Evolutionary conservation across 768 basidiomycete genomes (phyloP).

Genomic region (Lanmaoa rubissima): DNA sequence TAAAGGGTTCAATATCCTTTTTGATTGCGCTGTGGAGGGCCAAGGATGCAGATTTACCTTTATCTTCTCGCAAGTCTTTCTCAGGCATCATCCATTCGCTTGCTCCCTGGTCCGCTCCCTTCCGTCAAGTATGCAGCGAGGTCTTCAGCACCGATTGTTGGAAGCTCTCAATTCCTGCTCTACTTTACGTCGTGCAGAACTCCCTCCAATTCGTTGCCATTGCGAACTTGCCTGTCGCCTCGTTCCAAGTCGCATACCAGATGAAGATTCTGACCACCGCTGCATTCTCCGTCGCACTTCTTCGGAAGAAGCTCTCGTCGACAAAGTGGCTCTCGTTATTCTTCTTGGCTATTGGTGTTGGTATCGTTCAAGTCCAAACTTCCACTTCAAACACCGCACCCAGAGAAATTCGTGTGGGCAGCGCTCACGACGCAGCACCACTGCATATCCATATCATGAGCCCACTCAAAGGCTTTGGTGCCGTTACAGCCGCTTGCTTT

Average conservation of each 20-base stretch:
- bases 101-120: slow-evolving; percentile 48
- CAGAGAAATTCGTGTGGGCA: slow-evolving; percentile 51
- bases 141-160: slow-evolving; percentile 93
- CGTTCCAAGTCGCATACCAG: slow-evolving; percentile 97
- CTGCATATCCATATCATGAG: slow-evolving; percentile 72
- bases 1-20: slow-evolving; percentile 93
- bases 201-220: slow-evolving; percentile 97
- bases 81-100: slow-evolving; percentile 35
- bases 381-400: slow-evolving; percentile 34
- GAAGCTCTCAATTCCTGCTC: slow-evolving; percentile 96
- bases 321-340: slow-evolving; percentile 87
- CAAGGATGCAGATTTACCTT: slow-evolving; percentile 42
- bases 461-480: slow-evolving; percentile 77
- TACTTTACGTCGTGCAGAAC: slow-evolving; percentile 96
- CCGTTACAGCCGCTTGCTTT: slow-evolving; percentile 82
- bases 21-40: slow-evolving; percentile 69
- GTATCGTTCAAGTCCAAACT: slow-evolving; percentile 91
- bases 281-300: slow-evolving; percentile 82
- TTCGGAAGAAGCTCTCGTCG: slow-evolving; percentile 67
- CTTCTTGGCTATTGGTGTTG: slow-evolving; percentile 89
- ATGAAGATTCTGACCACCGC: slow-evolving; percentile 99
- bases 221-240: slow-evolving; percentile 91
- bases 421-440: slow-evolving; percentile 63
- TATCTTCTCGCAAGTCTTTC: slow-evolving; percentile 42
- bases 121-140: slow-evolving; percentile 60